Conservation (phyloP, 2,329 filamentous ascomycete species). For the Zasmidium citrigriseum region DNA sequence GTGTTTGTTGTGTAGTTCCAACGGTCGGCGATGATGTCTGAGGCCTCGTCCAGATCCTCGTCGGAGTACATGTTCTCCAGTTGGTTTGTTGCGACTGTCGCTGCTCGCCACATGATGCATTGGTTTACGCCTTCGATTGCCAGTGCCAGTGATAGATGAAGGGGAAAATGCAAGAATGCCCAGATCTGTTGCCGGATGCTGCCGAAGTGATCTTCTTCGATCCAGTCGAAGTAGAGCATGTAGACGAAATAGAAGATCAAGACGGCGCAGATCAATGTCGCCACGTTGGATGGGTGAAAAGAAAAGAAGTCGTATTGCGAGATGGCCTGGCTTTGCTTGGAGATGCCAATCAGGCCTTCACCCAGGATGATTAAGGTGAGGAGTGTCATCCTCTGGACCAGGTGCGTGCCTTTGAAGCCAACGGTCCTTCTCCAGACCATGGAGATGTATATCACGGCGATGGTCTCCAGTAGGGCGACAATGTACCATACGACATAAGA, state of each 20-base stretch:
- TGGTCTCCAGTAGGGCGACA: conserved; percentile 34
- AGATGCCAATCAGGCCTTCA: conserved; percentile 40
- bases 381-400: conserved; percentile 38
- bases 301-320: conserved; percentile 27
- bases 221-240: conserved; percentile 25
- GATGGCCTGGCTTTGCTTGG: conserved; percentile 35
- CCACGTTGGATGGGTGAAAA: conserved; percentile 27
- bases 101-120: conserved; percentile 33
- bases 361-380: conserved; percentile 41
- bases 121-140: conserved; percentile 30
- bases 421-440: conserved; percentile 36
- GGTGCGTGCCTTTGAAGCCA: conserved; percentile 41
- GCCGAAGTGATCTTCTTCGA: conserved; percentile 23
- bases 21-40: background rate
- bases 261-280: conserved; percentile 34
- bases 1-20: background rate
- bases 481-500: conserved; percentile 58
- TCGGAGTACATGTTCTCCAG: conserved; percentile 1
- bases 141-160: conserved; percentile 14
- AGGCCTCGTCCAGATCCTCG: background rate
- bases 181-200: conserved; percentile 25
- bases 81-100: conserved; percentile 12
- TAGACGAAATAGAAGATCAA: conserved; percentile 33
- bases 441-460: conserved; percentile 37
- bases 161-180: conserved; percentile 23